A percentile compares a stretch with the other conserved stretches of the same genome.
Evolutionary conservation across 2,329 filamentous ascomycete genomes (phyloP).

Genomic region (Paraphaeosphaeria sporulosa): DNA sequence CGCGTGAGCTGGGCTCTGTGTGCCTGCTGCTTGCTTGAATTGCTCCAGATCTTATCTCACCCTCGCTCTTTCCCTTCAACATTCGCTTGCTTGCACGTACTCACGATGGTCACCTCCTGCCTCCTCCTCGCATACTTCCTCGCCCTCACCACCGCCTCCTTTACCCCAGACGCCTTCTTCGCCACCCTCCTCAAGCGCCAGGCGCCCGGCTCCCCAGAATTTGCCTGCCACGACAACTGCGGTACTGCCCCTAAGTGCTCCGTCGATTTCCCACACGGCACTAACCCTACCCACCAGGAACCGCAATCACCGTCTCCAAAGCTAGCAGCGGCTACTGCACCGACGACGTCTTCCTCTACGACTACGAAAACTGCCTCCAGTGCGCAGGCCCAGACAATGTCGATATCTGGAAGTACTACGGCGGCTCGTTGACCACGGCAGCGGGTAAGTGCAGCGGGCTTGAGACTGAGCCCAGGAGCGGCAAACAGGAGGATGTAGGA

Average conservation of each 20-base stretch:
- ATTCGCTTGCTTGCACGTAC: slow-evolving; percentile 8
- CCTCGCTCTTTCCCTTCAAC: slow-evolving; percentile 7
- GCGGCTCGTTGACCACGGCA: slow-evolving; percentile 44
- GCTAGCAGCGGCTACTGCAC: slow-evolving; percentile 48
- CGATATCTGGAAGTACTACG: slow-evolving; percentile 57
- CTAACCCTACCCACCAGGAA: slow-evolving; percentile 20
- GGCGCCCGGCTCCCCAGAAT: slow-evolving; percentile 54
- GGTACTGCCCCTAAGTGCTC: slow-evolving; percentile 49
- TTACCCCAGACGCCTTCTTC: slow-evolving; percentile 24
- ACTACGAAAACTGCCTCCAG: slow-evolving; percentile 55
- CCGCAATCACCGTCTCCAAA: slow-evolving; percentile 47
- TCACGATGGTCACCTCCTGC: slow-evolving; percentile 26
- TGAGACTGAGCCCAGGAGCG: slow-evolving; percentile 26
- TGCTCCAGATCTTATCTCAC: neutral
- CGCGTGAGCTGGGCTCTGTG: neutral
- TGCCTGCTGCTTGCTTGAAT: neutral
- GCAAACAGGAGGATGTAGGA: slow-evolving; percentile 29
- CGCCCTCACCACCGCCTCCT: slow-evolving; percentile 23
- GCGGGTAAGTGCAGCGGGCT: slow-evolving; percentile 33
- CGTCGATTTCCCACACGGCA: neutral
- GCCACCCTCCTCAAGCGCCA: slow-evolving; percentile 52
- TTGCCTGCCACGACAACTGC: slow-evolving; percentile 61
- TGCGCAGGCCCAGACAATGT: slow-evolving; percentile 53
- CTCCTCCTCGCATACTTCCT: slow-evolving; percentile 22
- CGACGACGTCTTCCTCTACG: slow-evolving; percentile 50